phyloP scores from a whole-genome alignment of 2,329 filamentous ascomycete genomes.

The Sclerotinia glacialis region DNA sequence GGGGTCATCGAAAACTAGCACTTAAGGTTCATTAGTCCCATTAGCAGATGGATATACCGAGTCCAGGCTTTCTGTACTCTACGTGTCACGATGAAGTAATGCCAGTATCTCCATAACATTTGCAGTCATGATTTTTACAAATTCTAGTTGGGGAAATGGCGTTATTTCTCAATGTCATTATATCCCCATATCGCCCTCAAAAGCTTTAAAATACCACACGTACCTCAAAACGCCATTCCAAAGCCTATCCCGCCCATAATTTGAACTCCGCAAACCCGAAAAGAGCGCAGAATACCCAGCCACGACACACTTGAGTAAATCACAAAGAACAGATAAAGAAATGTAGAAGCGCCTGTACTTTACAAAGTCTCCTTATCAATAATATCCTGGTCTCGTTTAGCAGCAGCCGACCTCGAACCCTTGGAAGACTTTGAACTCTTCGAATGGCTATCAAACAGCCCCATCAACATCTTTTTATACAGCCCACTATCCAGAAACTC shows the following conservation, averaged over 20 bases:
- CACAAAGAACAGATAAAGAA: background rate
- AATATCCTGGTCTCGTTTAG: background rate
- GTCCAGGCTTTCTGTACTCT: background rate
- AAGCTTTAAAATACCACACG: background rate
- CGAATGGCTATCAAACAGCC: constrained; percentile 13
- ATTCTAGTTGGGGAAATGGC: background rate
- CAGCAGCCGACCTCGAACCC: background rate
- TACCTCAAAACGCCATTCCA: background rate
- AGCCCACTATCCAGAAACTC: constrained; percentile 18
- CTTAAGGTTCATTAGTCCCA: background rate
- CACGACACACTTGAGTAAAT: background rate
- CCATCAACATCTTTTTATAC: constrained; percentile 19
- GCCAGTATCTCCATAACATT: background rate
- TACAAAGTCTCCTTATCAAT: background rate
- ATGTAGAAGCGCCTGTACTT: background rate
- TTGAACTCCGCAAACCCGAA: background rate
- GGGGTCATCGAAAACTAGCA: background rate
- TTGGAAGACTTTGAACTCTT: background rate
- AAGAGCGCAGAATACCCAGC: background rate
- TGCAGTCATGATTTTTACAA: background rate
- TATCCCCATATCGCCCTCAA: background rate
- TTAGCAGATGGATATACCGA: background rate
- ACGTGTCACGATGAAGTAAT: background rate
- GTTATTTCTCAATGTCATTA: background rate
- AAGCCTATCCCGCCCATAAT: background rate